Evolutionary conservation across 2,329 filamentous ascomycete species (phyloP).

Genomic region (Colletotrichum destructivum): DNA sequence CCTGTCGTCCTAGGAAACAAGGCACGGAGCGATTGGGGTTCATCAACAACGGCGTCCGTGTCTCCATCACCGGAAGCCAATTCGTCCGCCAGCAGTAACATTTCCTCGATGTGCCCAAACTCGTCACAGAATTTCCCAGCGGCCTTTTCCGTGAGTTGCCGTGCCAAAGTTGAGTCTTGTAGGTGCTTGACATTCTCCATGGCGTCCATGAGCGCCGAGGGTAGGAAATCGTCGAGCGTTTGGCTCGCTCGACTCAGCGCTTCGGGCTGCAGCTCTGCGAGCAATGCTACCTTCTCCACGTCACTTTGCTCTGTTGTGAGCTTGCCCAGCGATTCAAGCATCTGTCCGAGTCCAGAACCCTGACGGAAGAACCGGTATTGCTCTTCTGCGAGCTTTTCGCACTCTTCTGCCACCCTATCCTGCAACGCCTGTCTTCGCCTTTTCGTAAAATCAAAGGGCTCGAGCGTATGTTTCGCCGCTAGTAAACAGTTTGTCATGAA

Average conservation of each 20-base stretch:
- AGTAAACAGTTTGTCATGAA: slow-evolving; percentile 82
- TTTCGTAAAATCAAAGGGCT: slow-evolving; percentile 75
- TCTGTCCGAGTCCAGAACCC: slow-evolving; percentile 79
- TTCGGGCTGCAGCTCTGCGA: slow-evolving; percentile 69
- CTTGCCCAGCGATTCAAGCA: slow-evolving; percentile 72
- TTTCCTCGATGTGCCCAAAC: slow-evolving; percentile 76
- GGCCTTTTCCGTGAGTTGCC: slow-evolving; percentile 85
- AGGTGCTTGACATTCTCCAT: slow-evolving; percentile 84
- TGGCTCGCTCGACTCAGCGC: slow-evolving; percentile 79
- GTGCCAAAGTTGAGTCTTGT: slow-evolving; percentile 79
- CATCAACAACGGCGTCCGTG: slow-evolving; percentile 46
- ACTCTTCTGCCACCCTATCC: slow-evolving; percentile 68
- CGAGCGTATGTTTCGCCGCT: slow-evolving; percentile 69
- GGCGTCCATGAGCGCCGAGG: slow-evolving; percentile 93
- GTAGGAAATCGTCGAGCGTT: slow-evolving; percentile 89
- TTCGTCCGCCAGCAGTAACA: slow-evolving; percentile 62
- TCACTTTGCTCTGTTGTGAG: slow-evolving; percentile 51
- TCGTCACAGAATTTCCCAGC: slow-evolving; percentile 87
- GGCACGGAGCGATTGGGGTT: slow-evolving; percentile 54
- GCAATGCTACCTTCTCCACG: slow-evolving; percentile 60
- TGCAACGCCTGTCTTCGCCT: slow-evolving; percentile 70
- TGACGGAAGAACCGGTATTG: slow-evolving; percentile 82
- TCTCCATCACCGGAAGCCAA: slow-evolving; percentile 47
- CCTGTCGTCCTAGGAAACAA: slow-evolving; percentile 73
- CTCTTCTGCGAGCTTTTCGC: slow-evolving; percentile 72